These are phyloP conservation scores for Pythium plurisporium DNA, from an alignment of 352 stramenopile genomes.

Conservation along the genomic window DNA sequence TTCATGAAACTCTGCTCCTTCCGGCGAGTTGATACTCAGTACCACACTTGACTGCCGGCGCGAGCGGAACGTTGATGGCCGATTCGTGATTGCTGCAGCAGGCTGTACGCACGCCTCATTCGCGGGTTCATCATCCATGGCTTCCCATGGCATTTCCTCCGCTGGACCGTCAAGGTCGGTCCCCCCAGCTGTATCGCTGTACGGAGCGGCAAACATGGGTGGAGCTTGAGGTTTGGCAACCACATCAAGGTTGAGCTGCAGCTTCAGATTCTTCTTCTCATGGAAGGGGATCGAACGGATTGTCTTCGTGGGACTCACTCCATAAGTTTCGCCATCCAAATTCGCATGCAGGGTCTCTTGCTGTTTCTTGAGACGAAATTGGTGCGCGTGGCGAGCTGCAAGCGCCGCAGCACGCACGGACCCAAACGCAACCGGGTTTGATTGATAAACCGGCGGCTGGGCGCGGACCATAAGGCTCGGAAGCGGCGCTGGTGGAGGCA, in stretches of 20 bases:
- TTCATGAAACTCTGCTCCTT: constrained; percentile 67
- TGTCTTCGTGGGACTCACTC: background rate
- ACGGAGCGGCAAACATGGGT: constrained; percentile 30
- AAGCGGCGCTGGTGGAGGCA: background rate
- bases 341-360: background rate
- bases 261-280: constrained; percentile 46
- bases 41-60: constrained; percentile 55
- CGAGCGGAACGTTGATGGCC: constrained; percentile 9
- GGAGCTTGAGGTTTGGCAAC: constrained; percentile 30
- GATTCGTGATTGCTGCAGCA: background rate
- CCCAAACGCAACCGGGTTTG: constrained; percentile 13
- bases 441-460: constrained; percentile 4
- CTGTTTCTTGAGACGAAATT: constrained; percentile 30
- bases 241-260: constrained; percentile 47
- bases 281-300: constrained; percentile 15
- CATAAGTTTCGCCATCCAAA: background rate
- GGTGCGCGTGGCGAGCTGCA: constrained; percentile 42
- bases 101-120: background rate
- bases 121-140: constrained; percentile 9
- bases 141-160: constrained; percentile 14
- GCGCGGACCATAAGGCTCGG: background rate
- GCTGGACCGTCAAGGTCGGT: background rate
- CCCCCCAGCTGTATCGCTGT: background rate
- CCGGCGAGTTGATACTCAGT: constrained; percentile 49
- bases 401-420: constrained; percentile 42